phyloP scores from a whole-genome alignment of 352 stramenopile species.

The Phytophthora niederhauseri region DNA sequence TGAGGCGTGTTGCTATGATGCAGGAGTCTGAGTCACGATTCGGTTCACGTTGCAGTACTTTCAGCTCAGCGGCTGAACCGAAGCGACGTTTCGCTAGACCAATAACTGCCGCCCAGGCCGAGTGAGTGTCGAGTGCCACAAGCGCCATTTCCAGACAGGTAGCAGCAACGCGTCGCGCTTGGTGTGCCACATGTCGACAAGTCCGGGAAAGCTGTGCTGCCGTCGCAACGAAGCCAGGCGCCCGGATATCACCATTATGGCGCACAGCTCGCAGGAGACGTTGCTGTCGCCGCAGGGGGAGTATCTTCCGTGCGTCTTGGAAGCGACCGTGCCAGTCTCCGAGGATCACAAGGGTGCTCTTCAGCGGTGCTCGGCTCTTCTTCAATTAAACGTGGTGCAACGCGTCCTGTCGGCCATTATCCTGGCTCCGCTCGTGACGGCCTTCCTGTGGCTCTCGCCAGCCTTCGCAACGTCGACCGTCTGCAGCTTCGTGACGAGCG shows the following conservation, averaged over 20 bases:
- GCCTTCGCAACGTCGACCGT: constrained; percentile 65
- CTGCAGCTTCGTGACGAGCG: constrained; percentile 58
- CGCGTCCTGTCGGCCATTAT: constrained; percentile 58
- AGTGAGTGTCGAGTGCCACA: no score
- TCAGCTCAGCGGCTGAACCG: no score
- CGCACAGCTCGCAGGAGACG: constrained; percentile 20
- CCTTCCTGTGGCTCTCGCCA: constrained; percentile 69
- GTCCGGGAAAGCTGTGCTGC: background rate
- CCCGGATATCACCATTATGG: background rate
- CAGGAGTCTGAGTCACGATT: background rate
- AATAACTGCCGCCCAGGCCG: no score
- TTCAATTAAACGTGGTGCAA: constrained; percentile 59
- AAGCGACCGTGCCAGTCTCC: background rate
- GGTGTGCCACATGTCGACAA: background rate
- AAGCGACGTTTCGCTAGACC: constrained; percentile 5
- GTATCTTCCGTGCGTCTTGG: constrained; percentile 15
- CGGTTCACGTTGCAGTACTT: no score
- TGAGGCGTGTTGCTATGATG: background rate
- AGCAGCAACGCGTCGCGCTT: background rate
- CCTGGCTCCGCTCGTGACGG: constrained; percentile 61
- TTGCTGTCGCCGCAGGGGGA: constrained; percentile 9
- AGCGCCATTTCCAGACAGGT: background rate
- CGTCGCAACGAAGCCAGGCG: constrained; percentile 5
- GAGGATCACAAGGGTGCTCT: background rate
- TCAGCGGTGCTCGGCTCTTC: constrained; percentile 12